Base-by-base conservation (phyloP, 768 basidiomycete genomes). In the Lentinula sp. region DNA sequence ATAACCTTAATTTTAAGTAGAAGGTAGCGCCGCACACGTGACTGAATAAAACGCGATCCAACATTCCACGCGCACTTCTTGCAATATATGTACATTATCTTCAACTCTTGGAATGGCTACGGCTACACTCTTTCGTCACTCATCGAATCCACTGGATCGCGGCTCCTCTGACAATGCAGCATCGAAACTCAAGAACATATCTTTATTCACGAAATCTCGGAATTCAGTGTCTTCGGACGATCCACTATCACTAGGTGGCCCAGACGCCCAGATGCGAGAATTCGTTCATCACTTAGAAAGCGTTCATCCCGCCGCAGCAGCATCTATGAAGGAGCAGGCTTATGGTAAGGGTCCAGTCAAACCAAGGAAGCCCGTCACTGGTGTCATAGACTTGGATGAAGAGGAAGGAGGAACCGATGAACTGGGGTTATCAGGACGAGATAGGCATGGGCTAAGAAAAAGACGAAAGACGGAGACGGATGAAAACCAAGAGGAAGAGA, bases 141-240 rank as follows among this genome's bases (percentile, higher is more conserved):
- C 88, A 12, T 89, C 88, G 49, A 90, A 90, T 66, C 88, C 88
- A 2, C 79, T 90, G 35, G 86, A 90, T 66, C 81, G 82, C 20
- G 77, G 82, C 42, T 86, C 87, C 10, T 86, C 84, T 37, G 85
- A 89, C 66, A 64, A 72, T 10, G 20, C 46, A 12, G 18, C 20
- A 48, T 48, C 46, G 18, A 48, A 3, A 35, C 69, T 72, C 60
- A 79, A 76, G 65, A 43, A 73, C 57, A 68, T 72, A 56, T 75
- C 74, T 13, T 72, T 75, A 9, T 64, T 67, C 37, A 66, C 69
- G 62, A 68, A 71, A 10, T 69, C 67, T 23, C 62, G 65, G 36
- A 71, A 74, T 54, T 66, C 61, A 10, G 64, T 70, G 43, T 78
- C 78, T 32, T 86, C 85, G 0, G 84, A 85, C 67, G 85, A 86